These are phyloP conservation scores for Priceomyces castillae DNA, from an alignment of 805 yeast species.

Conservation along the genomic window DNA sequence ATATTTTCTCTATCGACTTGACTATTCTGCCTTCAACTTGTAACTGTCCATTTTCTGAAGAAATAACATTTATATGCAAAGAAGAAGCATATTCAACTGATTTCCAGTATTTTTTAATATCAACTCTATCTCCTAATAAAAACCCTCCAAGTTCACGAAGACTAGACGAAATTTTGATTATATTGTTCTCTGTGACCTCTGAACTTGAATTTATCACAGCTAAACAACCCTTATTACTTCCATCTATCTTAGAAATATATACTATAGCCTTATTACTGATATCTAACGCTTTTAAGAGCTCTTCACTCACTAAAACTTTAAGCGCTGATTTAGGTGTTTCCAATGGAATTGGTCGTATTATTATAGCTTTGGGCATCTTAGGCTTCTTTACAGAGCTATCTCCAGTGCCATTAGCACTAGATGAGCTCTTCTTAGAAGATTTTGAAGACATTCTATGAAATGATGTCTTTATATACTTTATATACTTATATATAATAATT, in stretches of 20 bases:
- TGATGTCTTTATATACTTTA: too few species aligned
- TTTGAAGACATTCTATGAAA: slow-evolving; percentile 29
- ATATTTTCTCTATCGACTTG: slow-evolving; percentile 34
- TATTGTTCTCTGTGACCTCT: slow-evolving; percentile 25
- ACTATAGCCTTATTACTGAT: slow-evolving; percentile 46
- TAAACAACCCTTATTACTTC: slow-evolving; percentile 44
- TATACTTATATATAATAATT: too few species aligned
- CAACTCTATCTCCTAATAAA: slow-evolving; percentile 47
- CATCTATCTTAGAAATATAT: slow-evolving; percentile 39
- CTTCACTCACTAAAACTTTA: slow-evolving; percentile 42
- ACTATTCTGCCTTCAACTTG: slow-evolving; percentile 11
- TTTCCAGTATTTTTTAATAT: slow-evolving; percentile 41
- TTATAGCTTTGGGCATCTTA: slow-evolving; percentile 39
- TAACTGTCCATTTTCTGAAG: slow-evolving; percentile 5
- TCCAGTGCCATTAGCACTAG: slow-evolving; percentile 16
- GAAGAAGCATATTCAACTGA: slow-evolving; percentile 46
- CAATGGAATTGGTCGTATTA: slow-evolving; percentile 35
- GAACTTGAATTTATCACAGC: slow-evolving; percentile 41
- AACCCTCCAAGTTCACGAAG: slow-evolving; percentile 35
- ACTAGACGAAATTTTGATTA: slow-evolving; percentile 24
- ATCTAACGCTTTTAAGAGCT: slow-evolving; percentile 47
- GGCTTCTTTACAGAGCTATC: slow-evolving; percentile 27
- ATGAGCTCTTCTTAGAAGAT: slow-evolving; percentile 22
- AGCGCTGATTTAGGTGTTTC: slow-evolving; percentile 27
- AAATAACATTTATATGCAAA: slow-evolving; percentile 13